Conservation (phyloP, 208 protist genomes). For the Crithidia bombi region DNA sequence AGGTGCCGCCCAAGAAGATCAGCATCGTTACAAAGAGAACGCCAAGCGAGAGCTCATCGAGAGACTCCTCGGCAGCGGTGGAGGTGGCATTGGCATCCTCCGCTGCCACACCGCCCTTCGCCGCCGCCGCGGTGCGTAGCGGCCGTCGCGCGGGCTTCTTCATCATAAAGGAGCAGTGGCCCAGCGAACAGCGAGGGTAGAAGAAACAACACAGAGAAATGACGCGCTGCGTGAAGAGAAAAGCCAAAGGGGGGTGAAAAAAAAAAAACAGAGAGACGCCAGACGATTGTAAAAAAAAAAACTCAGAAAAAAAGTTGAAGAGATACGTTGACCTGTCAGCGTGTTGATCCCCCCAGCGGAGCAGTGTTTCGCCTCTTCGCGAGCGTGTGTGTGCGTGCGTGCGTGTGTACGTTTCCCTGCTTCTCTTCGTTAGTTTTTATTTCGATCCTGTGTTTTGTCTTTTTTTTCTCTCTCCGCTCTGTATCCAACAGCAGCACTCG, state of each 20-base stretch:
- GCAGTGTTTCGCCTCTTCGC: no score
- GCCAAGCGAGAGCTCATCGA: constrained; percentile 44
- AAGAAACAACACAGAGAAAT: constrained; percentile 15
- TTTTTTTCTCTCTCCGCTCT: no score
- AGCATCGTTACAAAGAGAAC: constrained; percentile 75
- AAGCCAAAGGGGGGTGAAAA: constrained; percentile 12
- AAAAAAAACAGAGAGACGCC: not conserved
- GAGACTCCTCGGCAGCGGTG: not conserved
- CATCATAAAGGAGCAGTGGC: no score
- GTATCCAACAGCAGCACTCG: no score
- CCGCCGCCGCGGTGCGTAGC: not conserved
- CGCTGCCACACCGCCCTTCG: no score
- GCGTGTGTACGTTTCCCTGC: no score
- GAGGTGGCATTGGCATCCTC: not conserved
- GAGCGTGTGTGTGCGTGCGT: no score
- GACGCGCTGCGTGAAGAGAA: not conserved
- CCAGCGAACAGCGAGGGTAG: not conserved
- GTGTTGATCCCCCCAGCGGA: no score
- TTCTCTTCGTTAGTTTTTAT: no score
- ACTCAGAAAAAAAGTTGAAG: not conserved
- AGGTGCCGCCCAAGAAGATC: constrained; percentile 77
- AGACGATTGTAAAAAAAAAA: not conserved
- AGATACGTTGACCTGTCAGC: no score
- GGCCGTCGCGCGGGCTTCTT: no score
- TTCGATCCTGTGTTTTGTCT: no score